Evolutionary conservation across 1,139 yeast species (phyloP), one percentile per base, ranked within the genome.

Genomic region (Hyphopichia burtonii): DNA sequence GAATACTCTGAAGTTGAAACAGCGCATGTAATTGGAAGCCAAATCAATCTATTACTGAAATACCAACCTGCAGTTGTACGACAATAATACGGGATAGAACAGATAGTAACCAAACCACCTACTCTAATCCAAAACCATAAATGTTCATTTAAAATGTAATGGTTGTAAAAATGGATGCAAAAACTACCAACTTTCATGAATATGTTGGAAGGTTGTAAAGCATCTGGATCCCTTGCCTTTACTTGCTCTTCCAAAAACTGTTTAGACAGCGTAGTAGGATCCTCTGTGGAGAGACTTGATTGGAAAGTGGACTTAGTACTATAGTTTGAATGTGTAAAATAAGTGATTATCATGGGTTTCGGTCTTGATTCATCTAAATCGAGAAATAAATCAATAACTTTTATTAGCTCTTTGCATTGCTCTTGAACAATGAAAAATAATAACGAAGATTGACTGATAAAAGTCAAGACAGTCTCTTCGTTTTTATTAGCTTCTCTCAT

Each of bases 11-110:
- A 45, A 6, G 66, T 62, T 3, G 68, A 61, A 16, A 68, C 55
- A 3, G 60, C 65, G 43, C 64, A 56, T 66, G 67, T 62, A 38
- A 68, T 55, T 2, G 65, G 71, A 10, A 67, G 42, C 74, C 74
- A 68, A 7, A 66, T 50, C 39, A 63, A 46, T 38, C 68, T 53
- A 36, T 58, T 54, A 10, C 45, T 41, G 43, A 58, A 65, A 41
- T 62, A 66, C 66, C 69, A 68, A 4, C 37, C 27, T 1, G 70
- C 69, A 2, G 72, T 65, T 3, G 64, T 54, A 27, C 61, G 48
- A 23, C 59, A 57, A 41, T 59, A 62, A 41, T 54, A 65, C 0
- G 71, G 71, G 1, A 54, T 54, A 1, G 66, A 66, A 37, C 65
- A 54, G 28, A 56, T 44, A 7, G 49, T 48, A 3, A 59, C 55